Evolutionary conservation across 2,329 filamentous ascomycete genomes (phyloP).

Genomic region (Paecilomyces sp.): DNA sequence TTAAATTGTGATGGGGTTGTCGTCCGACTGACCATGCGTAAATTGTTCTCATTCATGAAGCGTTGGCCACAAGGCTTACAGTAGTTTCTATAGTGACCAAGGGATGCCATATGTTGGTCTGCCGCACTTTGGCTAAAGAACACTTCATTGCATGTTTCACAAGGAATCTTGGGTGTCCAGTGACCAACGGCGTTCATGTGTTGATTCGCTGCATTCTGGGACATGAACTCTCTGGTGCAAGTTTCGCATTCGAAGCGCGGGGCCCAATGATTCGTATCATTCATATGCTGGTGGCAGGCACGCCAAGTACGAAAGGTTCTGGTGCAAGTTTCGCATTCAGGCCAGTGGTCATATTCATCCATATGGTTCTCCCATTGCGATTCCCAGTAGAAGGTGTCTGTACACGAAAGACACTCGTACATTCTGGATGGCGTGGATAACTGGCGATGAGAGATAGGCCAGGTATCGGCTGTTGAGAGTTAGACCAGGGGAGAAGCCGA

Average conservation of each 20-base stretch:
- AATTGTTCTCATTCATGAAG: constrained; percentile 25
- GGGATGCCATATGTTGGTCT: background rate
- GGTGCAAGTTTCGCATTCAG: constrained; percentile 17
- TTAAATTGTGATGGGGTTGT: background rate
- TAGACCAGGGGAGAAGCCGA: background rate
- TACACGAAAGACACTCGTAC: constrained; percentile 8
- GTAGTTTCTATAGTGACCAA: constrained; percentile 21
- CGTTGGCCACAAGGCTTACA: constrained; percentile 20
- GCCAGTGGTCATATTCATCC: constrained; percentile 15
- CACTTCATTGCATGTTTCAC: background rate
- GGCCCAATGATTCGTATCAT: constrained; percentile 11
- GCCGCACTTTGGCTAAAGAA: background rate
- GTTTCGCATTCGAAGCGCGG: constrained; percentile 20
- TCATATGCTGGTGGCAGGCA: constrained; percentile 16
- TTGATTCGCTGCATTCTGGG: constrained; percentile 14
- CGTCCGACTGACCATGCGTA: constrained; percentile 17
- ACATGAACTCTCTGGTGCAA: constrained; percentile 17
- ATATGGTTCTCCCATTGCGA: constrained; percentile 12
- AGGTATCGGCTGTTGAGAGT: background rate
- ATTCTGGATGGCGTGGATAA: background rate
- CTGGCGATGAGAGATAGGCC: background rate
- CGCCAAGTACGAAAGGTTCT: constrained; percentile 6
- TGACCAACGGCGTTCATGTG: constrained; percentile 19
- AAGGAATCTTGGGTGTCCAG: background rate
- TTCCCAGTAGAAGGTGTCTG: constrained; percentile 4